A percentile compares a stretch with the other conserved stretches of the same genome.
These are phyloP conservation scores for Pleurotus sapidus DNA, from an alignment of 768 basidiomycete genomes.

Conservation along the genomic window DNA sequence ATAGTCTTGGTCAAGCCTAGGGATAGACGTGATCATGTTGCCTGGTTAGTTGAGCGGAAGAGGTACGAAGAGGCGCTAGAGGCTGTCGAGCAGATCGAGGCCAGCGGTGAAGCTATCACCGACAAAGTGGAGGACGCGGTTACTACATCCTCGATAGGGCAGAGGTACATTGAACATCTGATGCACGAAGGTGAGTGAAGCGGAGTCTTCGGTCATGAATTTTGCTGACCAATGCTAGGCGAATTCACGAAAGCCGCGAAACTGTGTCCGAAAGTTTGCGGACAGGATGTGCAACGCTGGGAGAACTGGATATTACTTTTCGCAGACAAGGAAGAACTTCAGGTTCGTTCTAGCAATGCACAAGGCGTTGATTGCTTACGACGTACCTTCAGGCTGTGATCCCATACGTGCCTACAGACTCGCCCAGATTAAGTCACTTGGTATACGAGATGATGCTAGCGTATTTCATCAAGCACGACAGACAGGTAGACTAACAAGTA, in stretches of 20 bases:
- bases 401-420: conserved; percentile 81
- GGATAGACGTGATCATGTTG: conserved; percentile 86
- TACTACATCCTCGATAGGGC: conserved; percentile 70
- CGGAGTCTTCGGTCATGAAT: neutral
- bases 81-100: conserved; percentile 69
- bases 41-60: conserved; percentile 85
- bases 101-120: conserved; percentile 24
- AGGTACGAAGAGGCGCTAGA: conserved; percentile 88
- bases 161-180: conserved; percentile 85
- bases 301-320: conserved; percentile 95
- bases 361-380: neutral
- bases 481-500: conserved; percentile 39
- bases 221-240: conserved; percentile 20
- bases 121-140: conserved; percentile 33
- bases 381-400: conserved; percentile 65
- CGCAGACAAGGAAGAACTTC: conserved; percentile 74
- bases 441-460: conserved; percentile 96
- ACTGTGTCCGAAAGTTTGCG: conserved; percentile 84
- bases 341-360: conserved; percentile 40
- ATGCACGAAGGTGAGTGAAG: conserved; percentile 63
- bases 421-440: conserved; percentile 75
- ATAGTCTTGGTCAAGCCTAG: conserved; percentile 84
- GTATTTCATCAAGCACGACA: conserved; percentile 78
- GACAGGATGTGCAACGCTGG: conserved; percentile 79
- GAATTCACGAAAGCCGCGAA: conserved; percentile 77